Evolutionary conservation across 305 asterid genomes (phyloP), one percentile per base, ranked within the genome.

Genomic region (Lippia alba): DNA sequence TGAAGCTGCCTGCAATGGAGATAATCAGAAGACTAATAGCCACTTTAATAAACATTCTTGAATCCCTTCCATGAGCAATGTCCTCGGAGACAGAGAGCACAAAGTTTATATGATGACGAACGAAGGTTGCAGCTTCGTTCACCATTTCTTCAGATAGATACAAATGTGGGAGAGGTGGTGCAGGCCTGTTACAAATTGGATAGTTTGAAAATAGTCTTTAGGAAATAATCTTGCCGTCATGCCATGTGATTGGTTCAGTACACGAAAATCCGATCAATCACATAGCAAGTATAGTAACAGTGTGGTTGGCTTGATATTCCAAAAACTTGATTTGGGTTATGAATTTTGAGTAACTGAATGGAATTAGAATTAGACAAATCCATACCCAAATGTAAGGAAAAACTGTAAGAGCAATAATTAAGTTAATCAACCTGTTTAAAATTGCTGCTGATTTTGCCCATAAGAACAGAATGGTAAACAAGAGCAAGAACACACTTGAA

Each of bases 381-480:
- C 41, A 36, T 36, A 1, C 30, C 11, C 16, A 16, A 20, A 9
- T 44, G 33, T 14, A 34, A 44, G 30, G 33, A 15, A 17, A 49
- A 66, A 60, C n/a, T 44, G 41, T 24, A 2, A 51, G 12, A 16
- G 54, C 41, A 1, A 67, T 34, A 46, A 49, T 12, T 56, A 44
- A 56, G 39, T 41, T 17, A 6, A 71, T 50, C 67, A 48, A 91
- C 99, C 99, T 85, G 88, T 87, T 91, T 64, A 91, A 82, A 68
- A 91, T 83, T 64, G 91, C 87, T 44, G 99, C 97, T 30, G 97
- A 91, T 83, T 94, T 94, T 15, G 97, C 89, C 99, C 99, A 91
- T 16, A 94, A 81, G 70, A 88, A 91, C 33, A 94, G 91, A 81
- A 89, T 89, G 54, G 89, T 81, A 71, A 89, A 85, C 5, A 91